Conservation (phyloP, 257 asterid genomes). For the Petunia axillaris region DNA sequence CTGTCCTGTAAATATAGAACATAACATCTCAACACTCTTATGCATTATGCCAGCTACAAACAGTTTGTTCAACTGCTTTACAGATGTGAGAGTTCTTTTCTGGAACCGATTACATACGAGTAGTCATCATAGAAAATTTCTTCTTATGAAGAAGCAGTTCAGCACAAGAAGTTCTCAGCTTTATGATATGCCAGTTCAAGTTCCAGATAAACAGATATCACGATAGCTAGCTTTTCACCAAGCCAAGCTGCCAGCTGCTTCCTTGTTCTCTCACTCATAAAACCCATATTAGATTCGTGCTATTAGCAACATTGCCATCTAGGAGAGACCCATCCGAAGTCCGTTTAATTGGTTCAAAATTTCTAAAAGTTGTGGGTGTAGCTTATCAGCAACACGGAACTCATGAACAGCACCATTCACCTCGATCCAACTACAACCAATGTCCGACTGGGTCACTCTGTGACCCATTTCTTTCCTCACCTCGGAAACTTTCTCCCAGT, state of each 20-base stretch:
- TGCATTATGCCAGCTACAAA: background rate
- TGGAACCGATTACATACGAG: conserved; percentile 41
- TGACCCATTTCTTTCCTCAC: conserved; percentile 49
- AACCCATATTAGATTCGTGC: conserved; percentile 56
- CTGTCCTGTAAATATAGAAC: background rate
- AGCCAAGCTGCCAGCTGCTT: conserved; percentile 64
- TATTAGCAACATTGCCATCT: conserved; percentile 55
- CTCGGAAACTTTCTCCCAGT: conserved; percentile 63
- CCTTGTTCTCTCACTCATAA: conserved; percentile 62
- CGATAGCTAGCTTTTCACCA: conserved; percentile 68
- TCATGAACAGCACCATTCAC: conserved; percentile 56
- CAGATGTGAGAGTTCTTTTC: background rate
- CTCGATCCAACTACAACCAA: conserved; percentile 81
- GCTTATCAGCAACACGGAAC: conserved; percentile 67
- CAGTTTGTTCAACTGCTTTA: background rate
- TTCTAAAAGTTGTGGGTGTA: conserved; percentile 55
- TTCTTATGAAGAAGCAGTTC: conserved; percentile 50
- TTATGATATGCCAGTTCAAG: conserved; percentile 50
- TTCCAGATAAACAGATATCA: conserved; percentile 41
- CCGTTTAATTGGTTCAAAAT: conserved; percentile 51
- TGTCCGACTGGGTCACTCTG: conserved; percentile 45
- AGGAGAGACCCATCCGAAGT: conserved; percentile 44
- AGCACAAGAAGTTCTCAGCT: conserved; percentile 61
- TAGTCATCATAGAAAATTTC: conserved; percentile 67
- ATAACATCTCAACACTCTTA: background rate